Evolutionary conservation across 2,329 filamentous ascomycete species (phyloP), one percentile per base, ranked within the genome.

Genomic region (Fusarium algeriense): DNA sequence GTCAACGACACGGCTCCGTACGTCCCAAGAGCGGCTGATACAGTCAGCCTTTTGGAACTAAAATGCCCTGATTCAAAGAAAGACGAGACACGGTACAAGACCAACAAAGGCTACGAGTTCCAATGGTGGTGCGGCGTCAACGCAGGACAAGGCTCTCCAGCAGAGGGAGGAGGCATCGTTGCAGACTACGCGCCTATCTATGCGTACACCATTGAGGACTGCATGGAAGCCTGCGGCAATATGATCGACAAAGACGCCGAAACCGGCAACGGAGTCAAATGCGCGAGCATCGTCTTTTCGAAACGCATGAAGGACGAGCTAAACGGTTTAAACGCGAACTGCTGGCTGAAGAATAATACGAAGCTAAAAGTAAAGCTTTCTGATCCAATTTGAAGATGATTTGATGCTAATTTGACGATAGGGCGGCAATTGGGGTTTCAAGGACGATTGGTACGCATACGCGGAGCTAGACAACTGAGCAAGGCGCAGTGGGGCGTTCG

Each of bases 91-190:
- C 30, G 13, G 5, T 70, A 66, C 41, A 72, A 71, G 60, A 56
- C 69, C 5, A 70, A 53, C 14, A 61, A 58, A 17, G 69, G 69
- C 7, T 71, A 70, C 17, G 69, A 67, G 30, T 71, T 71, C 37
- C 50, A 59, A 15, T 71, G 65, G 60, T 71, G 69, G 69, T 71
- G 69, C 28, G 69, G 69, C 4, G 69, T 72, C 12, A 67, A 71
- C 11, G 56, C 37, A 7, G 46, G 56, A 10, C 46, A 64, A 8
- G 65, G 64, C 2, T 15, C 28, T 4, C 26, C 20, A 0, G 65
- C 64, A 10, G 46, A 72, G 7, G 65, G 48, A 9, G 69, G 69
- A 6, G 69, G 69, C 2, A 37, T 57, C n/a, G 44, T 71, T 3
- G 61, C 37, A 2, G 70, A 71, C 4, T 20, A 49, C 2, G 38